Evolutionary conservation across 164 flowering plant species (phyloP), one percentile per base, ranked within the genome.

Genomic region (Protea cynaroides): DNA sequence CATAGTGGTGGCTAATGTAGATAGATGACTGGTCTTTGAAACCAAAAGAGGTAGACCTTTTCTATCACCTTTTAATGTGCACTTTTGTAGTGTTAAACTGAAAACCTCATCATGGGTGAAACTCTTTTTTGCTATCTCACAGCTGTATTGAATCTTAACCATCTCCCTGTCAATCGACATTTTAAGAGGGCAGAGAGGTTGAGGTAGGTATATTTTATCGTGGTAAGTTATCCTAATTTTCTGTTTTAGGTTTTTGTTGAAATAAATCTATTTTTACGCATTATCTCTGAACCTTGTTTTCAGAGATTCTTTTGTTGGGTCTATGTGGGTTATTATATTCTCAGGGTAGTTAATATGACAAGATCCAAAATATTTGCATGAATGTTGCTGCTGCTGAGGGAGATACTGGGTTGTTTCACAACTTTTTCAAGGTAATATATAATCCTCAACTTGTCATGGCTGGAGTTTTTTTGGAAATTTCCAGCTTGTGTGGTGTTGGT

Each of bases 41-140:
- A 58, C 63, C 58, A 55, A 60, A 69, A 65, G 89, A 89, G 96
- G 98, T 92, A 89, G 90, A 75, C 67, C 76, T 72, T 74, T 69
- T 47, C 61, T 58, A 57, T 75, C 73, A 67, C 60, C 68, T 62
- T 74, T 70, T 60, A 65, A 75, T 72, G 75, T 65, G 67, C 56
- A 59, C 64, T 75, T 74, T 65, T 80, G 79, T 77, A 68, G 73
- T 78, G 67, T 65, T 25, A 19, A 19, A 44, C 71, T 74, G 66
- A 51, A 62, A 65, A 67, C 68, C 63, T 75, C 65, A 58, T 74
- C 66, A 58, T 77, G 81, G 76, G 74, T 83, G 65, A 74, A 83
- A 69, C 73, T 65, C 64, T 66, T 74, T 78, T 80, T 74, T 81
- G 72, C 83, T 76, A 71, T 83, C 78, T 79, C 81, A 85, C 85